phyloP scores from a whole-genome alignment of 2,329 filamentous ascomycete genomes.

The Scopulariopsis brevicaulis region DNA sequence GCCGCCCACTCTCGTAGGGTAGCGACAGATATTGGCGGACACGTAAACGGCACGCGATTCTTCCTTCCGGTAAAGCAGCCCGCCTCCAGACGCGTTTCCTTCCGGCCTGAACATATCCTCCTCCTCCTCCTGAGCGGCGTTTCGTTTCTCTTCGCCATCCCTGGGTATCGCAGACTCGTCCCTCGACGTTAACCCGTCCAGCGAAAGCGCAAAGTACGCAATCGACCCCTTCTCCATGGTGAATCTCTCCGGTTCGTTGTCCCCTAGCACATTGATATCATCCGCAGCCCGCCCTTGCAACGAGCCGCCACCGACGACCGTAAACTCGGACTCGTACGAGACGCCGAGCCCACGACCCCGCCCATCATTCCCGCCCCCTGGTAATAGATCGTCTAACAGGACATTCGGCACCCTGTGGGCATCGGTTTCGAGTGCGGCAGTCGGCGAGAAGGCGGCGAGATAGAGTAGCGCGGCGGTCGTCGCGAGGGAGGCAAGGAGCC shows the following conservation, averaged over 20 bases:
- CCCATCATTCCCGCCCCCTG: conserved; percentile 2
- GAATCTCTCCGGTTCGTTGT: conserved; percentile 50
- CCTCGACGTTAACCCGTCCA: conserved; percentile 29
- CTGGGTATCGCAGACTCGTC: neutral
- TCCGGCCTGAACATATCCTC: neutral
- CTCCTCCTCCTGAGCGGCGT: neutral
- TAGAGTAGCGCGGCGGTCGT: conserved; percentile 47
- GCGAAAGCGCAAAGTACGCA: conserved; percentile 53
- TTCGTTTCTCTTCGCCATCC: neutral
- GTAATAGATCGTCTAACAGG: conserved; percentile 8
- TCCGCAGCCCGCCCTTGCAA: conserved; percentile 50
- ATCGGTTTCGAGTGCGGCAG: conserved; percentile 44
- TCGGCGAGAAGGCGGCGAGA: conserved; percentile 47
- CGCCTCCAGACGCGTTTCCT: neutral
- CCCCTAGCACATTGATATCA: conserved; percentile 37
- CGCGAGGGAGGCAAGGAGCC: conserved; percentile 55
- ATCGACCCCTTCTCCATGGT: conserved; percentile 53
- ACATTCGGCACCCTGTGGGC: neutral
- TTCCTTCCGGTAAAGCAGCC: neutral
- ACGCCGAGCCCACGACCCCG: conserved; percentile 12
- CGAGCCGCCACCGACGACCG: conserved; percentile 41
- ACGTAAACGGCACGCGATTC: conserved; percentile 50
- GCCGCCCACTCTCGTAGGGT: conserved; percentile 40
- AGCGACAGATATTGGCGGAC: conserved; percentile 75
- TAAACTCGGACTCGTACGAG: conserved; percentile 50